Base-by-base conservation (phyloP, 2,329 filamentous ascomycete genomes). In the Fusarium illudens region DNA sequence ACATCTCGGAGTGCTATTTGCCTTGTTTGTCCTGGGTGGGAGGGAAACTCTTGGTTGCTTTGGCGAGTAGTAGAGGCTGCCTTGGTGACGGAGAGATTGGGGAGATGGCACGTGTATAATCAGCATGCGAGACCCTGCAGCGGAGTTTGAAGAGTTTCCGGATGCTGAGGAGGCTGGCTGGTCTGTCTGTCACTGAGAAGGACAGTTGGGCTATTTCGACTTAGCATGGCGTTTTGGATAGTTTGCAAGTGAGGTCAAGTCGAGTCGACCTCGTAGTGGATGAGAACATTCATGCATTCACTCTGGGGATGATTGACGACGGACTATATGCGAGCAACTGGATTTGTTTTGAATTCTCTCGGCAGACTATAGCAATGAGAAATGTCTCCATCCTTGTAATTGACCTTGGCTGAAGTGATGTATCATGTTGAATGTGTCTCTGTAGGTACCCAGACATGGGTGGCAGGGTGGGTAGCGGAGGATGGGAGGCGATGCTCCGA, bases 401-500 rank as follows among this genome's bases (percentile, higher is more conserved):
- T 15, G 32, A 34, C 8, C 8, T 30, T 17, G 27, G 20, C 3
- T 49, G 17, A 15, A n/a, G 17, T 49, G 27, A 42, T 42, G 37
- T 12, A 39, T 39, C 19, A 6, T 4, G 22, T 42, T 42, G 20
- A 10, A 25, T 13, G 6, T 42, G 13, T 42, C 37, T 42, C n/a
- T 19, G 37, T 3, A 42, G n/a, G n/a, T n/a, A n/a, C n/a, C 2
- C 25, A 27, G 8, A 4, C 15, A 36, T 36, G 13, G 32, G 6
- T 17, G 22, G 20, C 42, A 30, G n/a, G n/a, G n/a, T n/a, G 25
- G 27, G 7, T 17, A 30, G 12, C 44, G 44, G 44, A 49, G 29
- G 25, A 49, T 30, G 8, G 27, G 27, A 37, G 33, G 53, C 34
- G 27, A 60, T 55, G 32, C 32, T 50, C 71, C 71, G 71, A 73